These are phyloP conservation scores for Pleurotus cornucopiae DNA, from an alignment of 768 basidiomycete genomes.

Conservation along the genomic window DNA sequence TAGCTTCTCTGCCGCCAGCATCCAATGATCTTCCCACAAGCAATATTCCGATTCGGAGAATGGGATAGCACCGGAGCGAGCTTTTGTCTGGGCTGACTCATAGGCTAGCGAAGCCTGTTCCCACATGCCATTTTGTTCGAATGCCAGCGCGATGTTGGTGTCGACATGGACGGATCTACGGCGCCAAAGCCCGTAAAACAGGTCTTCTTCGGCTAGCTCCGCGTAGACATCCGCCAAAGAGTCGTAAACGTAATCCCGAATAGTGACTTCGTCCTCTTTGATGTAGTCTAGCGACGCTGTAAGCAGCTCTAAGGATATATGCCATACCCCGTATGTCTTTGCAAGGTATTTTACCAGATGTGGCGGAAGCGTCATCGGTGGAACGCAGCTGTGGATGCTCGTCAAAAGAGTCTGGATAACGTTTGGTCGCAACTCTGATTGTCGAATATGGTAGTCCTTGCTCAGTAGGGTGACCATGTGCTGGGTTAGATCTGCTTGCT, in stretches of 20 bases:
- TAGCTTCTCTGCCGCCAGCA: constrained; percentile 89
- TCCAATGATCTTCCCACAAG: constrained; percentile 99
- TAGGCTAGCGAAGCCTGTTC: constrained; percentile 85
- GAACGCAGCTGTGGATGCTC: constrained; percentile 80
- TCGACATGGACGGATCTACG: constrained; percentile 84
- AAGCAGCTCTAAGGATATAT: constrained; percentile 82
- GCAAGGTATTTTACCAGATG: constrained; percentile 95
- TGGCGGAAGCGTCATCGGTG: constrained; percentile 86
- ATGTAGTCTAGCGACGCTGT: constrained; percentile 73
- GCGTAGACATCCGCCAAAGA: constrained; percentile 94
- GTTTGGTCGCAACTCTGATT: constrained; percentile 86
- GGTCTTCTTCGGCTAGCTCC: constrained; percentile 92
- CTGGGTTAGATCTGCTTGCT: constrained; percentile 85
- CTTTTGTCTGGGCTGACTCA: constrained; percentile 84
- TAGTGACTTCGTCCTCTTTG: constrained; percentile 73
- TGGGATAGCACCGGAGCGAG: constrained; percentile 74
- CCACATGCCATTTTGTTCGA: constrained; percentile 98
- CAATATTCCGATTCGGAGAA: constrained; percentile 96
- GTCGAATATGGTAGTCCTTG: constrained; percentile 90
- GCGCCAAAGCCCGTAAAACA: constrained; percentile 96
- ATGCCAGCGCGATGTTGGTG: constrained; percentile 83
- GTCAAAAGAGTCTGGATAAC: constrained; percentile 87
- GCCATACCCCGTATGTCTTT: constrained; percentile 97
- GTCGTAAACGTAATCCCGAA: constrained; percentile 83
- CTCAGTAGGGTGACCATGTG: constrained; percentile 88